Evolutionary conservation across 129 eudicot genomes (phyloP), one percentile per base, ranked within the genome.

Genomic region (Logfia minima): DNA sequence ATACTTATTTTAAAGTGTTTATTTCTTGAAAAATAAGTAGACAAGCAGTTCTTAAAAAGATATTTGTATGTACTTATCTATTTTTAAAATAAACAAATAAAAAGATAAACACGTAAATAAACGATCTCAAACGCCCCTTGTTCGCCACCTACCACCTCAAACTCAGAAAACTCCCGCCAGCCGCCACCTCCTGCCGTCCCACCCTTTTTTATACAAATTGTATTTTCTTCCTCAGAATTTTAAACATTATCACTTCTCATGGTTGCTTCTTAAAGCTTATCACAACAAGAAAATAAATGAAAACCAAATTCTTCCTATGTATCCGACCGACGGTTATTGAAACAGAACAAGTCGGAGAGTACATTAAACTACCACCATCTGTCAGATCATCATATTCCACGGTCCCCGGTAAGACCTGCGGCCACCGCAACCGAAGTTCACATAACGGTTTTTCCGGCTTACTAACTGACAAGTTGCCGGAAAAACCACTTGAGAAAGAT

Each of bases 221-320:
- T 5, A 45, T 45, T 43, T 11, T 10, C 53, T 45, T 45, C 18
- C 45, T 0, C 53, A 56, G 17, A 18, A 53, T 56, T 19, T 7
- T 7, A 58, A 8, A 2, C 63, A 8, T 4, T 56, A 56, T 17
- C 0, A 58, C 63, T 58, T 58, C 63, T 5, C 28, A n/a, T n/a
- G 63, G 55, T 48, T 48, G 18, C 55, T 14, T 48, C 55, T 48
- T 48, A 48, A 48, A 5, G 10, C 10, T 41, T 48, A 48, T 11
- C 1, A 48, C 5, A 48, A 48, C 8, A 8, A 7, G 1, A 39
- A 39, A 39, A 39, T 66, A 19, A 13, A 84, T 80, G 88, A 85
- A 82, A 78, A 71, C 74, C 74, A 85, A 75, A 70, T 73, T 85
- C 63, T 58, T 82, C 23, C 63, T 85, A 8, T 82, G 89, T 72